A percentile compares a stretch with the other conserved stretches of the same genome.
These are phyloP conservation scores for Plantago elongata DNA, from an alignment of 257 asterid species.

Conservation along the genomic window DNA sequence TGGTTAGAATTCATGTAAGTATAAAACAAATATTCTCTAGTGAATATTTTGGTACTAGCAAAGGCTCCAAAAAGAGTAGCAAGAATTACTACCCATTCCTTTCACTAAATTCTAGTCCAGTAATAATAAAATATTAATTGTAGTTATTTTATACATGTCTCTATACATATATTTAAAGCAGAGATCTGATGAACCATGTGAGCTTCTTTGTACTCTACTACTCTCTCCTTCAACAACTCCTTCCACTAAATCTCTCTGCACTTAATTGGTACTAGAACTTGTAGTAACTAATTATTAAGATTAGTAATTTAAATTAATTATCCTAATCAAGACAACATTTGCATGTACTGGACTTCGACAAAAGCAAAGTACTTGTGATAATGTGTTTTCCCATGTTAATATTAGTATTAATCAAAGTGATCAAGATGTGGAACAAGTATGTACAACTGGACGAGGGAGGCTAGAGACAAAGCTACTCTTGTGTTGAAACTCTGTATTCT, in stretches of 20 bases:
- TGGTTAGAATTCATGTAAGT: slow-evolving; percentile 35
- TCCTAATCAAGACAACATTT: slow-evolving; percentile 49
- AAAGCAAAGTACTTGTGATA: slow-evolving; percentile 22
- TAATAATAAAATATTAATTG: background rate
- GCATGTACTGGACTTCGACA: slow-evolving; percentile 21
- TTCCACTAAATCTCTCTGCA: slow-evolving; percentile 43
- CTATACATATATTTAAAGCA: slow-evolving; percentile 14
- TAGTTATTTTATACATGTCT: background rate
- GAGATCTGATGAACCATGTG: slow-evolving; percentile 62
- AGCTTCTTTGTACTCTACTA: slow-evolving; percentile 14
- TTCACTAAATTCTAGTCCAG: slow-evolving; percentile 29
- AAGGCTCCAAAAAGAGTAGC: slow-evolving; percentile 35
- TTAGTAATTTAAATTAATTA: background rate
- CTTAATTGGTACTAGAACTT: slow-evolving; percentile 38
- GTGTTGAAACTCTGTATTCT: background rate
- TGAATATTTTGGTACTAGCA: slow-evolving; percentile 41
- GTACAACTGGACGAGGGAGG: slow-evolving; percentile 17
- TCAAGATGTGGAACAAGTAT: slow-evolving; percentile 8
- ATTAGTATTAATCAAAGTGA: slow-evolving; percentile 12
- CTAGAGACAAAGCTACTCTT: slow-evolving; percentile 8
- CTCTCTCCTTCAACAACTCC: slow-evolving; percentile 9
- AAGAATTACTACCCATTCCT: slow-evolving; percentile 36
- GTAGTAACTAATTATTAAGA: slow-evolving; percentile 11
- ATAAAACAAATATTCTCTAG: slow-evolving; percentile 20
- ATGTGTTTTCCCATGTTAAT: slow-evolving; percentile 28